Conservation (phyloP, 2,329 filamentous ascomycete genomes). For the Daldinia sp. region DNA sequence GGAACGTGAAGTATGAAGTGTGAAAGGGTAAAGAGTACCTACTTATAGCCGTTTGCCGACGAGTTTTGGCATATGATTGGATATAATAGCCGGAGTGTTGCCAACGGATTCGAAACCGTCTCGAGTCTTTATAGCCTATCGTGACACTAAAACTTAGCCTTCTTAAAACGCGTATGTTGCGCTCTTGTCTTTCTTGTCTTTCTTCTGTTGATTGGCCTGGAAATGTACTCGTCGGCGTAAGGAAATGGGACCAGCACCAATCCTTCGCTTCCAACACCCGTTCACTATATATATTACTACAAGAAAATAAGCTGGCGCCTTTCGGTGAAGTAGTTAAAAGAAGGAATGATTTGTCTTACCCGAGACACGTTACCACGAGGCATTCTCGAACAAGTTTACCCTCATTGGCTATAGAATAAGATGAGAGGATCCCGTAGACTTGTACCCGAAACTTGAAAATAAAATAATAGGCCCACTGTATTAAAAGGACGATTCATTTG, state of each 20-base stretch:
- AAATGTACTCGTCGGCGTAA: background rate
- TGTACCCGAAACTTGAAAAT: background rate
- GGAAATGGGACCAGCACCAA: background rate
- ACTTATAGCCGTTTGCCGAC: slow-evolving; percentile 7
- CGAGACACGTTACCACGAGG: background rate
- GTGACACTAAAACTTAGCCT: background rate
- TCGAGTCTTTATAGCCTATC: background rate
- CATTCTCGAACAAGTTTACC: background rate
- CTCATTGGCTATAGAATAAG: background rate
- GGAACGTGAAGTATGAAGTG: background rate
- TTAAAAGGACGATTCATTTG: background rate
- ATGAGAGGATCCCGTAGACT: background rate
- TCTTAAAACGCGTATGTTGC: background rate
- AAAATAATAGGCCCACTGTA: background rate
- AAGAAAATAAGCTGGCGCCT: background rate
- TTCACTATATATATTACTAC: background rate
- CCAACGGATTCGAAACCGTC: background rate
- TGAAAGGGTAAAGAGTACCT: background rate
- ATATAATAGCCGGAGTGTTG: background rate
- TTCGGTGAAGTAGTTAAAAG: background rate
- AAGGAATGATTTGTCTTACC: background rate
- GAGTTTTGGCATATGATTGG: background rate
- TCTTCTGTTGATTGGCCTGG: background rate
- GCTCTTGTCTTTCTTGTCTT: background rate
- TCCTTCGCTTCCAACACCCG: background rate